phyloP scores from a whole-genome alignment of 163 green algal species.

The Trebouxia gelatinosa region DNA sequence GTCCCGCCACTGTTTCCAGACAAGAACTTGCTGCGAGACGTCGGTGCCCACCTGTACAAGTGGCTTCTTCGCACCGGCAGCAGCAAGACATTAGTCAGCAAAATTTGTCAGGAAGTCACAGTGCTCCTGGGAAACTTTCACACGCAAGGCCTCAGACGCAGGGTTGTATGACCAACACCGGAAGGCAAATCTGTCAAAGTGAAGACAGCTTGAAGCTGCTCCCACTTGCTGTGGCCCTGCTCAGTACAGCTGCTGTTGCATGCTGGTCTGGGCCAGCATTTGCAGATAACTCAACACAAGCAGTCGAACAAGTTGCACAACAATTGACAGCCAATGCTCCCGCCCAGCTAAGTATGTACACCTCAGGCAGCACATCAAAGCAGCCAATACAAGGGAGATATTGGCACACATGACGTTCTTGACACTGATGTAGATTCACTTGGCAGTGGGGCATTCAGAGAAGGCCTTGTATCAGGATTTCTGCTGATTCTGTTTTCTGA shows the following conservation, averaged over 20 bases:
- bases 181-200: not conserved
- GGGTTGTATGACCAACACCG: not conserved
- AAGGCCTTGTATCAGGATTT: constrained; percentile 87
- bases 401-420: not conserved
- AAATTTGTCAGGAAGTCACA: too few relatives aligned
- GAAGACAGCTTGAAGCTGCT: not conserved
- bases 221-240: too few relatives aligned
- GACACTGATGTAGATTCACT: not conserved
- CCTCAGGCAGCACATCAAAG: not conserved
- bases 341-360: not conserved
- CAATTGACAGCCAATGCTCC: constrained; percentile 1
- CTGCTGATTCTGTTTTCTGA: constrained; percentile 97
- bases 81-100: too few relatives aligned
- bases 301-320: constrained; percentile 18
- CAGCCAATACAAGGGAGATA: not conserved
- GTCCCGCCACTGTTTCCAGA: too few relatives aligned
- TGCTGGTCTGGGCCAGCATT: not conserved
- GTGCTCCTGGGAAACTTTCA: not conserved
- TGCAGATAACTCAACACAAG: constrained; percentile 6
- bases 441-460: constrained; percentile 46
- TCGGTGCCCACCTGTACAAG: too few relatives aligned
- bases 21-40: too few relatives aligned
- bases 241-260: constrained; percentile 24
- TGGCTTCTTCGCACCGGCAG: too few relatives aligned
- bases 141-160: not conserved